Conservation (phyloP, 371 early-diverging fungal genomes). For the Mucor ambiguus region DNA sequence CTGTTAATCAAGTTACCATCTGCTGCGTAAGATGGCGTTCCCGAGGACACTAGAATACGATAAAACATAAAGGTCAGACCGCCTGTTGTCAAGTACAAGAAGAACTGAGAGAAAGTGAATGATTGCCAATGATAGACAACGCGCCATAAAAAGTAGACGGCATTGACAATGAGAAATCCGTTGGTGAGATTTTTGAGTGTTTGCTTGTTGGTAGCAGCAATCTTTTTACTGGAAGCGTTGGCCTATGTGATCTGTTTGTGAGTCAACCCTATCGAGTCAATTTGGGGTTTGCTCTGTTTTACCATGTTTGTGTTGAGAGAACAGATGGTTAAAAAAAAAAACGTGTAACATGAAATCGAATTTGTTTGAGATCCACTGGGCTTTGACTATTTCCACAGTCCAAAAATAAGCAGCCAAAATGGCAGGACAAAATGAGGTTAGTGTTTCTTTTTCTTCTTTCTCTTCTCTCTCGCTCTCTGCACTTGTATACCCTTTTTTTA, state of each 20-base stretch:
- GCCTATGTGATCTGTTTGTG: constrained; percentile 50
- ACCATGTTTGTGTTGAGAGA: background rate
- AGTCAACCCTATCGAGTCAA: background rate
- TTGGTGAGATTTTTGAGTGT: constrained; percentile 62
- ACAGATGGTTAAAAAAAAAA: background rate
- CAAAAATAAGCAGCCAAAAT: background rate
- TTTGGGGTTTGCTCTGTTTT: background rate
- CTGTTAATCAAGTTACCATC: constrained; percentile 60
- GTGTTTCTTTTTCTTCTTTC: background rate
- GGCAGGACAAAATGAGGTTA: background rate
- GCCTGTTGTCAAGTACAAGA: constrained; percentile 52
- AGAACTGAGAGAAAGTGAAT: constrained; percentile 47
- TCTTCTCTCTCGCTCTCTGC: background rate
- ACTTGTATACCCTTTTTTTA: background rate
- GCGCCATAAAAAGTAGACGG: constrained; percentile 62
- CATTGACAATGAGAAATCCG: constrained; percentile 68
- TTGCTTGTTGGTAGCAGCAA: constrained; percentile 66
- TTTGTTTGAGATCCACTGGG: background rate
- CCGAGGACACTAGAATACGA: constrained; percentile 51
- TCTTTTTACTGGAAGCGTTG: constrained; percentile 78
- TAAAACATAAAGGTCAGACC: constrained; percentile 59
- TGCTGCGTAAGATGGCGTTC: constrained; percentile 59
- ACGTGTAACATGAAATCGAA: constrained; percentile 3
- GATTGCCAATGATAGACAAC: constrained; percentile 57
- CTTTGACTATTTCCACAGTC: background rate